phyloP scores from a whole-genome alignment of 2,329 filamentous ascomycete species.

The Talaromyces marneffei region DNA sequence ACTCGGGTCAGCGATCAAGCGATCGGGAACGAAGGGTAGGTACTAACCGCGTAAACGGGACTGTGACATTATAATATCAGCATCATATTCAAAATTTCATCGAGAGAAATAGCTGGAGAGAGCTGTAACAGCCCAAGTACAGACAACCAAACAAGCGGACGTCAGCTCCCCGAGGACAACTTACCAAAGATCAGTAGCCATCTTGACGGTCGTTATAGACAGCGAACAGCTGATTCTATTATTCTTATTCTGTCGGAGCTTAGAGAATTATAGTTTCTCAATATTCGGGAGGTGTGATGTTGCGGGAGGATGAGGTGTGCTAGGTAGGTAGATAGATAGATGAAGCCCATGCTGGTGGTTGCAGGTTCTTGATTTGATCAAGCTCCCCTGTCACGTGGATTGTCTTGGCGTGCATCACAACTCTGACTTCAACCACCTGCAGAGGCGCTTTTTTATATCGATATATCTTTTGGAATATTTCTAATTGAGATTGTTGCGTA shows the following conservation, averaged over 20 bases:
- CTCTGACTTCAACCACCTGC: neutral
- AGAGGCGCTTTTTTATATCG: neutral
- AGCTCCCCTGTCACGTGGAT: conserved; percentile 27
- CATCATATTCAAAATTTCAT: neutral
- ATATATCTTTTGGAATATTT: neutral
- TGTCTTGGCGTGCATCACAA: conserved; percentile 16
- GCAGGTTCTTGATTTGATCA: conserved; percentile 10
- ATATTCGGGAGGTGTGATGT: too few species aligned
- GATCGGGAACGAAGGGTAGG: neutral
- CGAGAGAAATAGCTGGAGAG: neutral
- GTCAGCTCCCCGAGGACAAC: conserved; percentile 38
- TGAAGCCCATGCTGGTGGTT: neutral
- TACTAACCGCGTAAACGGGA: conserved; percentile 98
- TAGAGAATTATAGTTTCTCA: conserved; percentile 13
- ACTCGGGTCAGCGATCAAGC: neutral
- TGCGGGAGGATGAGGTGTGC: neutral
- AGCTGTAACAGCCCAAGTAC: too few species aligned
- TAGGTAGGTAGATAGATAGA: conserved; percentile 8
- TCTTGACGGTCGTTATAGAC: conserved; percentile 44
- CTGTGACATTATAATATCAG: conserved; percentile 45
- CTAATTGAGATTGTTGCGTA: neutral
- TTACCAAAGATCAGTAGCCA: conserved; percentile 79
- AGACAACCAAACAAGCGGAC: neutral
- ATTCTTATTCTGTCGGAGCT: neutral
- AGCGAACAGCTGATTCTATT: conserved; percentile 9